Evolutionary conservation across 2,329 filamentous ascomycete species (phyloP).

Genomic region (Trichoderma atroviride): DNA sequence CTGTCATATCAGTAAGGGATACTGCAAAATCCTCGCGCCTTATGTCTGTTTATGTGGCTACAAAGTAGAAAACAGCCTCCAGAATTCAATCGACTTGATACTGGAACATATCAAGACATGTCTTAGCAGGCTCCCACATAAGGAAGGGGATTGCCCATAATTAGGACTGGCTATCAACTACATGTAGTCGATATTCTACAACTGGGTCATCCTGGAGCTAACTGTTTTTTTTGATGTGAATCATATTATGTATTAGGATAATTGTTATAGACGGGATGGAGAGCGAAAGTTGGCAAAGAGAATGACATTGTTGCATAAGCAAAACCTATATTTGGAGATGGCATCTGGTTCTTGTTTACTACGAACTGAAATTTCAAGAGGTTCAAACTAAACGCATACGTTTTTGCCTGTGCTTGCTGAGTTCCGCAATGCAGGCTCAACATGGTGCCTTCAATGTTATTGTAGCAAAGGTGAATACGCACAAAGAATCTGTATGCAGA

Average conservation of each 20-base stretch:
- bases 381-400: background rate
- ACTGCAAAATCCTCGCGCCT: background rate
- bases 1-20: background rate
- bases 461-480: background rate
- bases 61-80: background rate
- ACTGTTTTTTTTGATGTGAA: no score
- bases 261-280: background rate
- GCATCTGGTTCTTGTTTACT: background rate
- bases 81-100: background rate
- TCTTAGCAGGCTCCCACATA: background rate
- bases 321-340: background rate
- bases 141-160: background rate
- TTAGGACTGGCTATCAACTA: no score
- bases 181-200: no score
- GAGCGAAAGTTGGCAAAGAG: background rate
- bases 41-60: background rate
- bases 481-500: background rate
- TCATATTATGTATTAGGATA: background rate
- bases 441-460: no score
- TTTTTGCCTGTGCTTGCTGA: no score
- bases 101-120: background rate
- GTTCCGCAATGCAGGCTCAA: no score
- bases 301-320: background rate
- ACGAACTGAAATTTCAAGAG: background rate
- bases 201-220: no score